These are phyloP conservation scores for Xylaria cubensis DNA, from an alignment of 495 filamentous ascomycete species.

Conservation along the genomic window DNA sequence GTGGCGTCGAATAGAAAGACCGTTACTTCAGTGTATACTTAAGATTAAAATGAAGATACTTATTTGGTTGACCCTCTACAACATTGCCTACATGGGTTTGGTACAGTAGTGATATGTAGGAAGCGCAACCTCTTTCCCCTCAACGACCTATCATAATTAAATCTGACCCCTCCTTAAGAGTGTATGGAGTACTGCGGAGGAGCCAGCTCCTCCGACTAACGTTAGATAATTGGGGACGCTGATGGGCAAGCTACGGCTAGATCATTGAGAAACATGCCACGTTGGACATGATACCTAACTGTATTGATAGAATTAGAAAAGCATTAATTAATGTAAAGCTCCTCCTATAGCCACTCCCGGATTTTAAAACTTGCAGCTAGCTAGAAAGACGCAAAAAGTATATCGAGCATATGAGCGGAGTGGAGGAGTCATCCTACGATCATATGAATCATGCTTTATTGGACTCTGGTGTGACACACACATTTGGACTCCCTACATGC, in stretches of 20 bases:
- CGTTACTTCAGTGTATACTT: background rate
- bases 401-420: background rate
- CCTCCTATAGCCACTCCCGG: background rate
- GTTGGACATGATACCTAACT: background rate
- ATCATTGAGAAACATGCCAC: background rate
- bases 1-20: background rate
- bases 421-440: background rate
- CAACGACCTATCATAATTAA: conserved; percentile 10
- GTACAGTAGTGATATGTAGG: conserved; percentile 10
- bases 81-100: background rate
- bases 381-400: background rate
- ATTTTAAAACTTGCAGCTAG: background rate
- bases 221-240: background rate
- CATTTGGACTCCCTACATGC: background rate
- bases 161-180: conserved; percentile 14
- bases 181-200: background rate
- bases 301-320: background rate
- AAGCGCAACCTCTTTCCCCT: conserved; percentile 10
- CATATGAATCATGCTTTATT: background rate
- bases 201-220: background rate
- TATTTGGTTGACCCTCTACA: background rate
- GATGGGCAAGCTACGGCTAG: background rate
- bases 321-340: background rate
- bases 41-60: background rate
- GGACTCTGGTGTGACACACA: background rate